Conservation (phyloP, 2,329 filamentous ascomycete species). For the Trichoderma hamatum region DNA sequence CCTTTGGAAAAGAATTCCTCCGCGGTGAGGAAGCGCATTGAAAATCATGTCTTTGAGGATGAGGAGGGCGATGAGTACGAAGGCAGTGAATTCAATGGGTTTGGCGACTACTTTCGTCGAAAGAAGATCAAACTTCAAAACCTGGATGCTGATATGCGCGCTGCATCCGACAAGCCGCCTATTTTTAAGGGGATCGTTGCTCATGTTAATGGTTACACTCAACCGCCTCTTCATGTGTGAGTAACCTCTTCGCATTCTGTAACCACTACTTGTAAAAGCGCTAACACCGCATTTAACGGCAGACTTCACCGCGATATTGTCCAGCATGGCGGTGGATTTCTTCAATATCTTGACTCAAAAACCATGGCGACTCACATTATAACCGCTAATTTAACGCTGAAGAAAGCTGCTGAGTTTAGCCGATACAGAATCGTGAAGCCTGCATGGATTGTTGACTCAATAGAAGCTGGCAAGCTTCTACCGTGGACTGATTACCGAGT, state of each 20-base stretch:
- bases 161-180: constrained; percentile 69
- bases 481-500: constrained; percentile 87
- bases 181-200: constrained; percentile 92
- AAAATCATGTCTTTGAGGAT: constrained; percentile 71
- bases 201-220: constrained; percentile 94
- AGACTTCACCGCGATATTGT: constrained; percentile 83
- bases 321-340: constrained; percentile 87
- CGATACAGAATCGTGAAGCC: constrained; percentile 92
- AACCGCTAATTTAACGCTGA: constrained; percentile 84
- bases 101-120: constrained; percentile 86
- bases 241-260: constrained; percentile 30
- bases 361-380: constrained; percentile 96
- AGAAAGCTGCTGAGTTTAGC: constrained; percentile 87
- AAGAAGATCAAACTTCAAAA: constrained; percentile 99
- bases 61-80: constrained; percentile 92
- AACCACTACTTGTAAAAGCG: not conserved
- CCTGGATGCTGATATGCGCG: constrained; percentile 78
- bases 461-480: constrained; percentile 76
- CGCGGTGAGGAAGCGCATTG: constrained; percentile 63
- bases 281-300: constrained; percentile 28
- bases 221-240: constrained; percentile 81
- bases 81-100: constrained; percentile 83
- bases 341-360: constrained; percentile 94
- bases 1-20: constrained; percentile 66
- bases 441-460: constrained; percentile 89